Base-by-base conservation (phyloP, 2,329 filamentous ascomycete species). In the Sclerotinia trifoliorum region DNA sequence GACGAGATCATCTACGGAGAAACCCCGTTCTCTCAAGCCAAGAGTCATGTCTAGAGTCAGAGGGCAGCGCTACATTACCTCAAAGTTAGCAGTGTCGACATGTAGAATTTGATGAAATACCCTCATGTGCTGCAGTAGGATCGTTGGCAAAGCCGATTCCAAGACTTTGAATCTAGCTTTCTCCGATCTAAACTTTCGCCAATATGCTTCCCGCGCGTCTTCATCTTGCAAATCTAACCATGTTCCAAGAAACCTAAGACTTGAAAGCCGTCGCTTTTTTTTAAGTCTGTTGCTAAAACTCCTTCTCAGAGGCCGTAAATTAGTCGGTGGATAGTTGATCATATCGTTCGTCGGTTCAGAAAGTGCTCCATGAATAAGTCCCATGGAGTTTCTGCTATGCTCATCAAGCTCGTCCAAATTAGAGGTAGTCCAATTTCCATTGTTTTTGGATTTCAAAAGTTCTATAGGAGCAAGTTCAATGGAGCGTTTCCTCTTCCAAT, bases 1-100 rank as follows among this genome's bases (percentile, higher is more conserved):
- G 1, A 67, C 49, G 29, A 78, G 64, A 71, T 78, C 74, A 32
- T 69, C 24, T 26, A 66, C 55, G 29, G 62, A 64, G 21, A 73
- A 70, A 15, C 71, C 71, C 24, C 68, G 68, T n/a, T 29, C 49
- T 48, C 65, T 11, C 32, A 67, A 46, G 7, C 32, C n/a, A 54
- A 61, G 49, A 32, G 8, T 44, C 56, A 52, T 52, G 10, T 44
- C 29, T 21, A 39, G 26, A 11, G 65, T 61, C 24, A 67, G 15
- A 19, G 42, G 32, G 5, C 15, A 29, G 35, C 56, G 32, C 65
- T 67, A 35, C 17, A 26, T 39, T 52, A 52, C 35, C 39, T 56
- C 35, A 62, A 44, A 52, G 42, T 65, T 57, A 65, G 63, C 32
- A 35, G 35, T 44, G 35, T 62, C 32, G 19, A 44, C 21, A 11